Evolutionary conservation across 768 basidiomycete species (phyloP).

Genomic region (Tephrocybe rancida): DNA sequence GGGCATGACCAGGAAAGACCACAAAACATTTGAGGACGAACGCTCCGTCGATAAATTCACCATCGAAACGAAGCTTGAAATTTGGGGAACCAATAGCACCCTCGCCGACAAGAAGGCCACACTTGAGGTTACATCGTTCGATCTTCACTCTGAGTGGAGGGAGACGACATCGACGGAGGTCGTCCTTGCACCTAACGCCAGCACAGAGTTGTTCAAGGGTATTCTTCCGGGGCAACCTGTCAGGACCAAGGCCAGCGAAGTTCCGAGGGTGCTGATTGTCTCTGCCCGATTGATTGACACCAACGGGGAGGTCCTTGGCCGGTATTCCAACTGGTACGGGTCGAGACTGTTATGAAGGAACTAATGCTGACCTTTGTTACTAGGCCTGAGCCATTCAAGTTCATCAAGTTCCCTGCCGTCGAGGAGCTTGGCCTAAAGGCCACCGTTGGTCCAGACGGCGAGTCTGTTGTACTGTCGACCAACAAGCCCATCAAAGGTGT

Average conservation of each 20-base stretch:
- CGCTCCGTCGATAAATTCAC: constrained; percentile 67
- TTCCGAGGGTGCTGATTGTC: constrained; percentile 68
- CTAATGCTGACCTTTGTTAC: constrained; percentile 2
- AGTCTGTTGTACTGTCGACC: constrained; percentile 57
- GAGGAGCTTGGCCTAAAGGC: constrained; percentile 62
- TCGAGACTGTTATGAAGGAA: constrained; percentile 10
- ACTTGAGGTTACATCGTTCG: constrained; percentile 67
- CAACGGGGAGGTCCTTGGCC: constrained; percentile 57
- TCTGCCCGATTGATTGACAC: constrained; percentile 68
- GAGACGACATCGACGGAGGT: constrained; percentile 53
- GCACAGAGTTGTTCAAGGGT: constrained; percentile 83
- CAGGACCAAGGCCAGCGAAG: constrained; percentile 65
- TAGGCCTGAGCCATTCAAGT: constrained; percentile 97
- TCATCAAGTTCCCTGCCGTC: constrained; percentile 74
- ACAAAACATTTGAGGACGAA: constrained; percentile 56
- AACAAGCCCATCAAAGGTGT: constrained; percentile 85
- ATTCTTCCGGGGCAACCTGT: constrained; percentile 72
- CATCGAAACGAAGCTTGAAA: constrained; percentile 68
- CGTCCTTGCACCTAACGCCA: constrained; percentile 68
- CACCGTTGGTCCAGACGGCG: constrained; percentile 51
- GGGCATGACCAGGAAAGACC: constrained; percentile 82
- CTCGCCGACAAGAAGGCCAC: constrained; percentile 57
- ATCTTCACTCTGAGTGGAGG: constrained; percentile 65
- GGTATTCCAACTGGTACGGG: constrained; percentile 77
- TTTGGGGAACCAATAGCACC: constrained; percentile 89